Conservation (phyloP, 768 basidiomycete species). For the Rhodotorula sphaerocarpa region DNA sequence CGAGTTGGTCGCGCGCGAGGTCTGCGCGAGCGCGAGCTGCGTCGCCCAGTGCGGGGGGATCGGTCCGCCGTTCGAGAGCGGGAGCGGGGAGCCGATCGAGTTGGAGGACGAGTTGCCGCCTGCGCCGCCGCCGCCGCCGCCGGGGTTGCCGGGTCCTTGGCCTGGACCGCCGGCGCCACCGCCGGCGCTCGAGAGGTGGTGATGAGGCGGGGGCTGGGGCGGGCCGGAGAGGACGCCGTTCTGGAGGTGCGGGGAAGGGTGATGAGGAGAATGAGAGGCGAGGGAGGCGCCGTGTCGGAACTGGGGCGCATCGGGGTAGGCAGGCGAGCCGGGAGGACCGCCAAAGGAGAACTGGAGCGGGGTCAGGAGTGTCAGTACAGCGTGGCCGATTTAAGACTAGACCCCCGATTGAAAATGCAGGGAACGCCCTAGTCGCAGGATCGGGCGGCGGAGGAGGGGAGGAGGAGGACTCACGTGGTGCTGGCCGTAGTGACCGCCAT, state of each 20-base stretch:
- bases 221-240: neutral
- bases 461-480: slow-evolving; percentile 20
- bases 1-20: slow-evolving; percentile 72
- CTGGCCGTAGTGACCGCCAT: slow-evolving; percentile 22
- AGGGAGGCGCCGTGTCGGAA: slow-evolving; percentile 7
- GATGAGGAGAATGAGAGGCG: slow-evolving; percentile 25
- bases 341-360: slow-evolving; percentile 18
- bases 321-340: slow-evolving; percentile 25
- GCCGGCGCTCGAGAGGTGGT: slow-evolving; percentile 17
- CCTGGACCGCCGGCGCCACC: neutral
- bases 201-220: slow-evolving; percentile 16
- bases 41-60: slow-evolving; percentile 36
- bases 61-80: slow-evolving; percentile 10
- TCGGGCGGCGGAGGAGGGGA: neutral
- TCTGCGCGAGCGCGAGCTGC: slow-evolving; percentile 48
- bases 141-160: slow-evolving; percentile 10
- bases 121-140: neutral
- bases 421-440: neutral
- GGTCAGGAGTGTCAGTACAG: neutral
- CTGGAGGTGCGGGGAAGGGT: slow-evolving; percentile 16
- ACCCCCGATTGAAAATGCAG: no score
- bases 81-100: slow-evolving; percentile 10
- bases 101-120: no score
- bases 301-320: slow-evolving; percentile 17
- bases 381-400: no score